Evolutionary conservation across 2,329 filamentous ascomycete genomes (phyloP).

Genomic region (Penicillium decumbens): DNA sequence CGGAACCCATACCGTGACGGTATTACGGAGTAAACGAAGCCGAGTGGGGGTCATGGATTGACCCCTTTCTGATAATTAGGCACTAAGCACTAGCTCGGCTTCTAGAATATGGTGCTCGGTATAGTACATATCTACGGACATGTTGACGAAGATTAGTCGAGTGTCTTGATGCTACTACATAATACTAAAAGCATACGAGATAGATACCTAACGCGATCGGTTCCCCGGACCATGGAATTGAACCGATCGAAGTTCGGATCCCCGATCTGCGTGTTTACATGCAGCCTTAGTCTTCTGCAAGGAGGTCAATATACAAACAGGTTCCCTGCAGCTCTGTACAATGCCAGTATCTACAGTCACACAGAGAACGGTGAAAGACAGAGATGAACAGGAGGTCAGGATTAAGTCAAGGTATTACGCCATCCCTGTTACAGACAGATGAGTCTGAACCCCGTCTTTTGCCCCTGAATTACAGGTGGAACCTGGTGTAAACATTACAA

Average conservation of each 20-base stretch:
- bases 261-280: constrained; percentile 3
- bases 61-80: not conserved
- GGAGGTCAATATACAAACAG: constrained; percentile 1
- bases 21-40: not conserved
- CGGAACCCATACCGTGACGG: not conserved
- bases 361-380: not conserved
- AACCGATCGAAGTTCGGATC: constrained; percentile 5
- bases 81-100: not conserved
- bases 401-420: not conserved
- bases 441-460: not conserved
- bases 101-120: not conserved
- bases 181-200: not conserved
- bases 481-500: not conserved
- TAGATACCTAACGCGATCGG: not conserved
- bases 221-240: constrained; percentile 8
- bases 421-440: constrained; percentile 5
- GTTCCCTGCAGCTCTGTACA: not conserved
- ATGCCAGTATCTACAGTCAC: not conserved
- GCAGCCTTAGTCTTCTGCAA: not conserved
- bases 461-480: constrained; percentile 7
- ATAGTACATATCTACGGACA: not conserved
- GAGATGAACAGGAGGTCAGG: constrained; percentile 3
- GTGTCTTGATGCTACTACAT: not conserved
- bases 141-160: not conserved
- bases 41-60: not conserved